Base-by-base conservation (phyloP, 345 rosid species). In the Conringia planisiliqua region DNA sequence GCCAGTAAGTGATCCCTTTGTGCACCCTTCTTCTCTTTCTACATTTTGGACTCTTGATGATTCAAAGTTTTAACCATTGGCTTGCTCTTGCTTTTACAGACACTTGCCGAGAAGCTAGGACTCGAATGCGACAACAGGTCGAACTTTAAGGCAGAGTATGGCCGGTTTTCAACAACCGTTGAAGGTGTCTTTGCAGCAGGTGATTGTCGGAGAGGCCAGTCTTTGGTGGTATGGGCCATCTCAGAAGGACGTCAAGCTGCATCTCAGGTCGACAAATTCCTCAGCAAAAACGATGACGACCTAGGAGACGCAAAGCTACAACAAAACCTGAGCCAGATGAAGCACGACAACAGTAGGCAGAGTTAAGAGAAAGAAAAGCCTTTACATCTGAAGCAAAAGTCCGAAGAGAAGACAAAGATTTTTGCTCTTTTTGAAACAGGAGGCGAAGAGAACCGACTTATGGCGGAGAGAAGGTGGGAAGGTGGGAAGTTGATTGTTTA, bases 231-330 rank as follows among this genome's bases (percentile, higher is more conserved):
- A 0, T 96, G 99, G 99, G 99, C 99, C 17, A 92, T 96, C 73
- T 87, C 98, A 10, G 99, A 96, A 83, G 98, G 98, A 59, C 87
- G 98, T 36, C 99, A 92, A 83, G 87, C 98, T 3, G 99, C 99
- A 43, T 79, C 92, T 7, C 93, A 92, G 74, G 99, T 96, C 0
- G 96, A 96, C 71, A 86, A 80, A 16, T 92, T 70, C 80, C 87
- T 96, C 7, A 56, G 67, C 29, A 57, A 43, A 43, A 72, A 79
- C 10, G 90, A 87, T 6, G 76, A 74, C 12, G 66, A 47, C 64
- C 46, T 36, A 3, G 38, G 5, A 3, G 64, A 43, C 0, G 71
- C 56, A 62, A 76, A 78, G 71, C 72, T 73, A 73, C 83, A 35
- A 7, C 82, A 78, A 68, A 89, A 73, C 77, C 38, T 73, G 38